Evolutionary conservation across 768 basidiomycete genomes (phyloP).

Genomic region (Filobasidium floriforme): DNA sequence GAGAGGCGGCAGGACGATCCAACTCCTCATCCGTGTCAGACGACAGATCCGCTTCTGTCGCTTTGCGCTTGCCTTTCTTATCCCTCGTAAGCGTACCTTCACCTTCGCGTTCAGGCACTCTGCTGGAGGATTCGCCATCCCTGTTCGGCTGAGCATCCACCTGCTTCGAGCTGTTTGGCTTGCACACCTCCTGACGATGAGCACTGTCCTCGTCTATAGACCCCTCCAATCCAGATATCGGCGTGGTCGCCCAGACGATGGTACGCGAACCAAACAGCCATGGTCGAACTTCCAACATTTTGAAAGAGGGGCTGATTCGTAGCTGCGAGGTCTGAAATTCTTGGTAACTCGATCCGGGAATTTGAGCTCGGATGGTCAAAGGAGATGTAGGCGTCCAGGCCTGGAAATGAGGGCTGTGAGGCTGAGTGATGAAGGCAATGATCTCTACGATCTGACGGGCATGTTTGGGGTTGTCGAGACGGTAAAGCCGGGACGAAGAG

Average conservation of each 20-base stretch:
- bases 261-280: not conserved
- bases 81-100: not conserved
- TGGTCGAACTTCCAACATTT: not conserved
- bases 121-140: not conserved
- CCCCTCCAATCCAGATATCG: not conserved
- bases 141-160: not conserved
- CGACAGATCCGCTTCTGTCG: not conserved
- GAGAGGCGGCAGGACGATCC: not conserved
- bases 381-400: not conserved
- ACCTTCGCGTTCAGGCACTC: not conserved
- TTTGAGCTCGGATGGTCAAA: not conserved
- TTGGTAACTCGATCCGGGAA: not conserved
- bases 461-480: conserved; percentile 1
- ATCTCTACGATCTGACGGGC: not conserved
- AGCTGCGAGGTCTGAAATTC: not conserved
- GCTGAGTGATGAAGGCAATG: not conserved
- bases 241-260: not conserved
- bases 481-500: not conserved
- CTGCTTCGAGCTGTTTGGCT: not conserved
- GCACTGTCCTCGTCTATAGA: too few species aligned
- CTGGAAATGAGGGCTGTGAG: not conserved
- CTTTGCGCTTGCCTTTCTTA: not conserved
- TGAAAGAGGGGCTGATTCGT: not conserved
- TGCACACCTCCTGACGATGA: too few species aligned
- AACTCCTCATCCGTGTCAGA: not conserved